Evolutionary conservation across 2,329 filamentous ascomycete species (phyloP), one percentile per base, ranked within the genome.

Genomic region (Microcera coccophila): DNA sequence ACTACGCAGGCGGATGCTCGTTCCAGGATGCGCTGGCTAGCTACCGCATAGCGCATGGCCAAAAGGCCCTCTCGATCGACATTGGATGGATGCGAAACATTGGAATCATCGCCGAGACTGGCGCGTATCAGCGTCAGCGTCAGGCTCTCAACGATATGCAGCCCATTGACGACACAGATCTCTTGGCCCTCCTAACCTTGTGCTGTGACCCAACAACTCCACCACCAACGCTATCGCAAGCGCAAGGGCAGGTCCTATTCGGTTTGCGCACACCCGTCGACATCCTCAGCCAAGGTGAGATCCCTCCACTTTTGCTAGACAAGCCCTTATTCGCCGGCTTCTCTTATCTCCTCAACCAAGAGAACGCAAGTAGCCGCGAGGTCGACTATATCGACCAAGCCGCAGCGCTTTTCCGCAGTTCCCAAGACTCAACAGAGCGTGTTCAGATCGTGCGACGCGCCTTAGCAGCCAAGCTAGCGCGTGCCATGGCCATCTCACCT

Each of bases 1-100:
- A 70, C 44, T 75, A 75, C 44, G 52, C 65, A 0, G 63, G 58
- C 0, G 64, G 60, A 1, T 57, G 57, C 15, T 44, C 59, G 0
- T 70, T 61, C 46, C 62, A 65, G 5, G 55, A 57, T 19, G 50
- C 56, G 0, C 48, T 62, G 4, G 53, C 48, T 1, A 42, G 41
- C 8, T 38, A 53, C 14, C 48, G 55, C 7, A 20, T 33, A 7
- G 24, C 42, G 5, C 35, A 22, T 2, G 45, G 39, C 10, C 36
- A 37, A 2, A 5, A 28, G 2, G 49, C 35, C 0, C 33, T 44
- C 0, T 41, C 45, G 1, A 35, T 60, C 4, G 50, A 60, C 35
- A 5, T 61, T 1, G 52, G 53, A 2, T 47, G 47, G 39, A 47
- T 61, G 28, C 38, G 49, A 5, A 48, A 52, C 8, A 45, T 61